Base-by-base conservation (phyloP, 169 alveolate species). In the Eimeria maxima region DNA sequence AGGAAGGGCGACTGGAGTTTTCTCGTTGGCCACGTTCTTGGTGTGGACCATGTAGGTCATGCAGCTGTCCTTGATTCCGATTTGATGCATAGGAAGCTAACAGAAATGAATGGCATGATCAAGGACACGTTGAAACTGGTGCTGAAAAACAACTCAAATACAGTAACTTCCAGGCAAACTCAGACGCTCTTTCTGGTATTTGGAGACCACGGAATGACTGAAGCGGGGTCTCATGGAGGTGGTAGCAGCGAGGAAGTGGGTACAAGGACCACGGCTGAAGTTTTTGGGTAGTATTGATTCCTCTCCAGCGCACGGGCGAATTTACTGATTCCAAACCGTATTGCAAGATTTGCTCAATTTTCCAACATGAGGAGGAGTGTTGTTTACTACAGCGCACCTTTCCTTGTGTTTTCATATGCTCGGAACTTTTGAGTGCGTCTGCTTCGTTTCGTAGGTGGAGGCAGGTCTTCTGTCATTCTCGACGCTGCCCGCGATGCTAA, bases 201-300 rank as follows among this genome's bases (percentile, higher is more conserved):
- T 57, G 98, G 98, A 11, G 99, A 98, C 94, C 99, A 97, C 95
- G 98, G 99, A 8, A 97, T 97, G 98, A 97, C 99, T 24, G 98
- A 96, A 27, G 96, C 83, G 5, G 99, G 99, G 4, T 97, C 97
- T 84, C 98, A 98, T 86, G 98, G 98, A 42, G 98, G 98, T 27
- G 95, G 96, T 22, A 73, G 97, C 57, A 38, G 50, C 50, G 93
- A 96, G 95, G 99, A 98, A 96, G 97, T 95, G 44, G 87, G 93
- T 57, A 45, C 83, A 65, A 69, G 57, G 38, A 38, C 20, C n/a
- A 24, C 60, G 69, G 53, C 44, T 0, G 65, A 3, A 84, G 27
- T 20, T 44, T 14, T 27, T 50, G 27, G 71, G 6, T 47, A 55
- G 69, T 20, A 45, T 81, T 20, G 44, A 13, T 45, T 81, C 44